Evolutionary conservation across 768 basidiomycete genomes (phyloP), one percentile per base, ranked within the genome.

Genomic region (Russula dissimulans): DNA sequence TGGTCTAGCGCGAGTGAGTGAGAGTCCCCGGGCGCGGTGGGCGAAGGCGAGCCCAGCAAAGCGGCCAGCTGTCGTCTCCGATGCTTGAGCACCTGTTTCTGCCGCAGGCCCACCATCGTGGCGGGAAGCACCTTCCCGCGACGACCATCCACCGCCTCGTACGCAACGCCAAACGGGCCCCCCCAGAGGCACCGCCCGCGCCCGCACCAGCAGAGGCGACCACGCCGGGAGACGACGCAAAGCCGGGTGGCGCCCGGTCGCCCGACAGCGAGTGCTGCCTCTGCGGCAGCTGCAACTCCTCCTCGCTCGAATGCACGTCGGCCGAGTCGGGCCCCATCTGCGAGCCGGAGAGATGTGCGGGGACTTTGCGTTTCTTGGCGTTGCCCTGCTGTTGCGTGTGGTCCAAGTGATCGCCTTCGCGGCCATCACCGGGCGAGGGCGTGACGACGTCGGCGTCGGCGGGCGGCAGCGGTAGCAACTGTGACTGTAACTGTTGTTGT

Each of bases 331-430:
- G 78, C 56, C 78, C 77, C 46, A 70, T 73, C 47, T 69, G 71
- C 42, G 73, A 70, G 53, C 74, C 73, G 15, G 75, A 70, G 56
- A 74, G 69, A 70, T 88, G 85, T 41, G 82, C 80, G 0, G 91
- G 90, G 3, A 92, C 89, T 70, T 92, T 92, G 50, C 90, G 79
- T 75, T 92, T 92, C 81, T 92, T 92, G 50, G 88, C 87, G 67
- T 92, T 92, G 8, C 85, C 86, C 3, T 84, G 88, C 64, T 89
- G 89, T 62, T 81, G 84, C 34, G 85, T 72, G 66, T 87, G 85
- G 69, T 89, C 86, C 15, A 78, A 68, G 65, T 84, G 84, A 67
- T 87, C 87, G 22, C 77, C 83, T 10, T 73, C 79, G 34, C 77
- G 80, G 48, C 81, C 56, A 79, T 79, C 34, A 59, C 71, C 57